Base-by-base conservation (phyloP, 2,329 filamentous ascomycete species). In the Venturia pyrina region DNA sequence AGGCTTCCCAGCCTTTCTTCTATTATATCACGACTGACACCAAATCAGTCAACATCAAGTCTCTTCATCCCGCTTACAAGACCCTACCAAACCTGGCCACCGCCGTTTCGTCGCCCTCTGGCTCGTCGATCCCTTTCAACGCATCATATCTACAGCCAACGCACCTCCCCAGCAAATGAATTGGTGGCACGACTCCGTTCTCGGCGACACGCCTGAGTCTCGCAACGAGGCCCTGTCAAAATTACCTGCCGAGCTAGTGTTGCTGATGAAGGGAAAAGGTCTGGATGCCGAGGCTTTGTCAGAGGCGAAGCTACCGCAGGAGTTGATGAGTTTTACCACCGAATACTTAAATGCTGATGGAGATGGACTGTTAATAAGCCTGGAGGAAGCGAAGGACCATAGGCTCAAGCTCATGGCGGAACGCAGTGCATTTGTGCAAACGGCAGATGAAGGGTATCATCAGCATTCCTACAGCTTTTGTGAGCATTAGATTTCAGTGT, bases 81-180 rank as follows among this genome's bases (percentile, higher is more conserved):
- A 88, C 68, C 70, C 70, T 0, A 80, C 78, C 0, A 80, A 78
- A 66, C 79, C 82, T 0, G 85, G 85, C 1, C 81, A 87, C 70
- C 76, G 82, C 17, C 81, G 83, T 68, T 81, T 87, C 65, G 73
- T 87, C 0, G 82, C 81, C 0, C 75, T 88, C 48, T 87, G 82
- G 71, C 77, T 88, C 1, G 80, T 88, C 2, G 85, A 88, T 68
- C 85, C 85, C 0, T 70, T 79, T 40, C 70, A 75, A 5, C 78
- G 78, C 7, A 77, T 87, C 62, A 76, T 83, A 11, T 85, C 76
- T 2, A 82, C 80, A 0, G 77, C 77, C 0, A 82, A 84, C 66
- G 76, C 84, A 0, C 81, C 82, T 1, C 81, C 81, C 2, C 82
- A 85, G 69, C 79, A 78, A 66, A 70, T 76, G 32, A 73, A 78